Percentiles rank a stretch among this genome's conserved stretches.
Conservation (phyloP, 352 stramenopile species). For the Phytophthora constricta region DNA sequence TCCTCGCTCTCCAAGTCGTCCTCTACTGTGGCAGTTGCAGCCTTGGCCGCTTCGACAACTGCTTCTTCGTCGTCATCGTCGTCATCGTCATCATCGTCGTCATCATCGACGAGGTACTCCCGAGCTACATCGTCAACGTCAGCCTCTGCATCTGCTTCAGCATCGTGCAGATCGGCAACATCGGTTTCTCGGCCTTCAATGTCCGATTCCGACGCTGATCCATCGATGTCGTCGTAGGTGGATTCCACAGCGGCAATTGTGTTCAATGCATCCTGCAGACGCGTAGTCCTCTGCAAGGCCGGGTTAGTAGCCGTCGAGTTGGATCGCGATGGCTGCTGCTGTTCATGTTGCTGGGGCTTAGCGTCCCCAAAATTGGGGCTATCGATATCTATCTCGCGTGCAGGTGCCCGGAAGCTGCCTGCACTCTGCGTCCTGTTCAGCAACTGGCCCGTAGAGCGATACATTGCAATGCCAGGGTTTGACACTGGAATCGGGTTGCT, state of each 20-base stretch:
- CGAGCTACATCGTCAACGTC: slow-evolving; percentile 33
- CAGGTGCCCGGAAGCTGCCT: slow-evolving; percentile 42
- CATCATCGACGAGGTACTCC: slow-evolving; percentile 47
- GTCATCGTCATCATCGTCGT: slow-evolving; percentile 58
- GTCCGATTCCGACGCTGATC: slow-evolving; percentile 54
- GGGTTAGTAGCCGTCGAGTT: slow-evolving; percentile 30
- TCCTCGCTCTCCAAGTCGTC: slow-evolving; percentile 51
- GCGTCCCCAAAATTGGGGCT: slow-evolving; percentile 29
- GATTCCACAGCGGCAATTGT: slow-evolving; percentile 57
- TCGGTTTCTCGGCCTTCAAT: slow-evolving; percentile 51
- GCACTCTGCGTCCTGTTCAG: slow-evolving; percentile 45
- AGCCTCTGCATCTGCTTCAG: slow-evolving; percentile 43
- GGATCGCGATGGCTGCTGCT: slow-evolving; percentile 32
- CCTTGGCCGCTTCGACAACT: slow-evolving; percentile 33
- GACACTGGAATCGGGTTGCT: slow-evolving; percentile 16
- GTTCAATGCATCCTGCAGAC: slow-evolving; percentile 54
- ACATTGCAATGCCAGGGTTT: slow-evolving; percentile 41
- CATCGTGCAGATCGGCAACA: slow-evolving; percentile 53
- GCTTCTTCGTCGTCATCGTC: slow-evolving; percentile 47
- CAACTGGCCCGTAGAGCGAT: slow-evolving; percentile 46
- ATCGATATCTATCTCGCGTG: slow-evolving; percentile 55
- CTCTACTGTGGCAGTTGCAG: slow-evolving; percentile 11
- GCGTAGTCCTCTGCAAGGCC: slow-evolving; percentile 33
- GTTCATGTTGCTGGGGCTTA: slow-evolving; percentile 13
- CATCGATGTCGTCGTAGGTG: slow-evolving; percentile 58